Evolutionary conservation across 1,139 yeast genomes (phyloP).

Genomic region (Kodamaea sp.): DNA sequence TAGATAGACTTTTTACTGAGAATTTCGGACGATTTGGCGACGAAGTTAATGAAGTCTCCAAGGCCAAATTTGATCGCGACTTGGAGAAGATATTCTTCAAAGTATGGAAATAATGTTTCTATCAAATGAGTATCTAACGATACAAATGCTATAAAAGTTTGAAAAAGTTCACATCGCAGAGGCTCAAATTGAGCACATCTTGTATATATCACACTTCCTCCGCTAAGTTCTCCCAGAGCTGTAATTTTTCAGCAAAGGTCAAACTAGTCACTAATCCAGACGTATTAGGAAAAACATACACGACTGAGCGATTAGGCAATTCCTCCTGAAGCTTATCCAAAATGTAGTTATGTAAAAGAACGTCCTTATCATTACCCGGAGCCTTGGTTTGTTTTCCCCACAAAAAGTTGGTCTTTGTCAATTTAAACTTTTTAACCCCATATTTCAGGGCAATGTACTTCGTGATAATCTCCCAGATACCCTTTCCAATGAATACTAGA

Average conservation of each 20-base stretch:
- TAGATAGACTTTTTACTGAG: constrained; percentile 38
- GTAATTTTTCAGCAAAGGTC: constrained; percentile 45
- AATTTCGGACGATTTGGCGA: constrained; percentile 47
- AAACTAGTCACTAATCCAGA: constrained; percentile 70
- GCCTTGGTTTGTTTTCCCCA: constrained; percentile 53
- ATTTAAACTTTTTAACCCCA: constrained; percentile 21
- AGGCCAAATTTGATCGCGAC: constrained; percentile 29
- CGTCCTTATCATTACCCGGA: constrained; percentile 9
- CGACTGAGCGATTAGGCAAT: constrained; percentile 17
- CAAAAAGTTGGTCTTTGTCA: constrained; percentile 27
- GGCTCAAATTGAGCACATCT: too few relatives aligned
- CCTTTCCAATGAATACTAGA: constrained; percentile 70
- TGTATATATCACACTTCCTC: constrained; percentile 11
- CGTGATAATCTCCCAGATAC: constrained; percentile 70
- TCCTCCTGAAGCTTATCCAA: constrained; percentile 18
- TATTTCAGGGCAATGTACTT: constrained; percentile 13
- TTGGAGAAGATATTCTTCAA: constrained; percentile 35
- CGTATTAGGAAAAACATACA: constrained; percentile 71
- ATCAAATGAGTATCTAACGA: too few relatives aligned
- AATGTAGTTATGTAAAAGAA: constrained; percentile 17
- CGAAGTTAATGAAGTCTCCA: constrained; percentile 27
- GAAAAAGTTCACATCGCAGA: too few relatives aligned
- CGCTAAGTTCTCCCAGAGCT: constrained; percentile 48
- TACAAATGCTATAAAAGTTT: too few relatives aligned
- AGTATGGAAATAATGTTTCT: constrained; percentile 33